Conservation (phyloP, 2,329 filamentous ascomycete genomes). For the Clathrospora elynae region DNA sequence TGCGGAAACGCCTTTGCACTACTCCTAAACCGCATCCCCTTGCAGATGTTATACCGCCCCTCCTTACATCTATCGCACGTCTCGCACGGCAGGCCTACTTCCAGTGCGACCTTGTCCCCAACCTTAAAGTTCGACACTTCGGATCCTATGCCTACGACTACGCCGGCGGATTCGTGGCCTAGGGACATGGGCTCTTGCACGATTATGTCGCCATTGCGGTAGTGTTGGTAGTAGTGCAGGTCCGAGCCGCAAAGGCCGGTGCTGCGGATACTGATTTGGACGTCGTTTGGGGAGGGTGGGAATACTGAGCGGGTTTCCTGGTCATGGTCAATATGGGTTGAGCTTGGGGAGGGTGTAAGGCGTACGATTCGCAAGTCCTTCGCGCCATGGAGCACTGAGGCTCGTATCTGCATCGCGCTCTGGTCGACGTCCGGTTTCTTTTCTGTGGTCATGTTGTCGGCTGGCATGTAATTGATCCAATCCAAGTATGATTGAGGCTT, state of each 20-base stretch:
- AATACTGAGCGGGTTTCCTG: conserved; percentile 60
- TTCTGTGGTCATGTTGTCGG: conserved; percentile 28
- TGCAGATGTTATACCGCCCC: conserved; percentile 67
- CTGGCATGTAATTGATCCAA: conserved; percentile 3
- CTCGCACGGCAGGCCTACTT: conserved; percentile 87
- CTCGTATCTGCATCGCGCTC: conserved; percentile 50
- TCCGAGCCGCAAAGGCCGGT: conserved; percentile 75
- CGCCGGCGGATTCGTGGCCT: conserved; percentile 77
- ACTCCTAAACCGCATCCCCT: conserved; percentile 62
- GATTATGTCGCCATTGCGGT: conserved; percentile 84
- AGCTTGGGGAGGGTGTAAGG: conserved; percentile 1
- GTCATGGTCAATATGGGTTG: conserved; percentile 9
- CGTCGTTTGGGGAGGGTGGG: conserved; percentile 58
- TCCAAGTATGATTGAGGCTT: not conserved
- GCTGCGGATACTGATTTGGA: conserved; percentile 67
- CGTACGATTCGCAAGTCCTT: conserved; percentile 65
- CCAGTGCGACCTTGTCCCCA: conserved; percentile 88
- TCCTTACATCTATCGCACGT: conserved; percentile 60
- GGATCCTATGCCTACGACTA: conserved; percentile 72
- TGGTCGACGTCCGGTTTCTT: conserved; percentile 23
- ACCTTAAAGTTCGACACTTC: conserved; percentile 66
- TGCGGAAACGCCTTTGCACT: conserved; percentile 66
- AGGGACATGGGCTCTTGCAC: conserved; percentile 82
- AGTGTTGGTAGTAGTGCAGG: conserved; percentile 85
- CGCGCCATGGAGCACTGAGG: conserved; percentile 64